Conservation (phyloP, 23 red algal species). For the Agarophyton chilense region DNA sequence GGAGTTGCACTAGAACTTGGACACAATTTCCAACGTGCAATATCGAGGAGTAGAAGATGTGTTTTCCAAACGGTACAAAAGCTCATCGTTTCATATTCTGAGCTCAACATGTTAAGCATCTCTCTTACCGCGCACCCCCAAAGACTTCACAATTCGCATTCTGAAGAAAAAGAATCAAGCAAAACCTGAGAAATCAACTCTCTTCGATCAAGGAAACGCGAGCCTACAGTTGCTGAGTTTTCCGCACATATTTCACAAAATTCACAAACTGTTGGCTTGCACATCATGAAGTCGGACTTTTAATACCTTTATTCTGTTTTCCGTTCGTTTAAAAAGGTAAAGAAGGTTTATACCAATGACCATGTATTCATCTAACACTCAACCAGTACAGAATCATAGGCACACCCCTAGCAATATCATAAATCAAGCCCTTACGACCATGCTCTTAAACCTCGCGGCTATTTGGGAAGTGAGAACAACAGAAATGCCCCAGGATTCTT, state of each 20-base stretch:
- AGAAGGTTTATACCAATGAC: not conserved
- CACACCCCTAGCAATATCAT: not conserved
- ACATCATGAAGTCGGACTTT: conserved; percentile 24
- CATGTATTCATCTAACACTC: not conserved
- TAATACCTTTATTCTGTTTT: not conserved
- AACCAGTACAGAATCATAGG: not conserved
- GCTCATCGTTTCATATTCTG: not conserved
- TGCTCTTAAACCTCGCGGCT: not conserved
- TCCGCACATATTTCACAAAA: conserved; percentile 27
- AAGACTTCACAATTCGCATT: not conserved
- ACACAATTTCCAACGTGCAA: too few relatives aligned
- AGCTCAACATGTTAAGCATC: not conserved
- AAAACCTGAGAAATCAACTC: not conserved
- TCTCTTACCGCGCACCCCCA: not conserved
- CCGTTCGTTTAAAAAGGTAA: conserved; percentile 18
- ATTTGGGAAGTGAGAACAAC: not conserved
- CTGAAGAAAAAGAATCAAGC: not conserved
- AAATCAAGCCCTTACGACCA: not conserved
- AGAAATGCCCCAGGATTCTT: not conserved
- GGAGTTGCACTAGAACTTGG: too few relatives aligned
- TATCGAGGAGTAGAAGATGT: too few relatives aligned
- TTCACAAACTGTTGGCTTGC: conserved; percentile 3
- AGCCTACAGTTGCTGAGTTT: conserved; percentile 8
- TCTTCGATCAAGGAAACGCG: not conserved
- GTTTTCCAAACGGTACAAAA: too few relatives aligned